Evolutionary conservation across 2,329 filamentous ascomycete species (phyloP).

Genomic region (Xylaria sp.): DNA sequence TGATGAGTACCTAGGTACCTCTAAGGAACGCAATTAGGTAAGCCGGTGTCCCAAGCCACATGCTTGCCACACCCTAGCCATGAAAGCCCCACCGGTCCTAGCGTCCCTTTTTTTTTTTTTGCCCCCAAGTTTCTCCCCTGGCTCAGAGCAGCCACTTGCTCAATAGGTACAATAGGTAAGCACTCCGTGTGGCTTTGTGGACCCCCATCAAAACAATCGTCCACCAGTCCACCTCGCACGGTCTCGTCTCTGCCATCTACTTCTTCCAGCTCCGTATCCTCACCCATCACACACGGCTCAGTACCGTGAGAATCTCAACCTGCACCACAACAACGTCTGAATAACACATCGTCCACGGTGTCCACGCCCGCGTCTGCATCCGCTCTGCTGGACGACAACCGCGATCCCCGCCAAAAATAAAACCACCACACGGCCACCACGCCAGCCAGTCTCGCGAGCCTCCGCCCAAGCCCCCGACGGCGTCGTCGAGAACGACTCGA

Average conservation of each 20-base stretch:
- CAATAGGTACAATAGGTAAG: not conserved
- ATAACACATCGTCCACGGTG: constrained; percentile 41
- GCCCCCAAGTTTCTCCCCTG: not conserved
- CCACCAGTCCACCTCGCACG: constrained; percentile 34
- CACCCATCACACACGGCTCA: constrained; percentile 36
- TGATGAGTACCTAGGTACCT: not conserved
- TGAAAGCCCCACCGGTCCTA: not conserved
- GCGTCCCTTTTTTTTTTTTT: not conserved
- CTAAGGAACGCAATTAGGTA: not conserved
- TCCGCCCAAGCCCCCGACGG: constrained; percentile 13
- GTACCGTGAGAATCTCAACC: constrained; percentile 42
- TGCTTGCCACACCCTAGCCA: not conserved
- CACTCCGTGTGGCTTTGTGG: constrained; percentile 39
- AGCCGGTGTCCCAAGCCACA: not conserved
- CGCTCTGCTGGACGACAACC: constrained; percentile 33
- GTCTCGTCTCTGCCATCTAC: constrained; percentile 28
- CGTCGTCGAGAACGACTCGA: constrained; percentile 37
- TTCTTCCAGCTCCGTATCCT: constrained; percentile 34
- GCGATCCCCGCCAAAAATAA: constrained; percentile 23
- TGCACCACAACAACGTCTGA: constrained; percentile 43
- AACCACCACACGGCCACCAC: not conserved
- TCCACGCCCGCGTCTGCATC: constrained; percentile 35
- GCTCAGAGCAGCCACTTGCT: not conserved
- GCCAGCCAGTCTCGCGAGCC: constrained; percentile 14
- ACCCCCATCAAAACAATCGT: constrained; percentile 27